Percentiles rank a stretch among this genome's conserved stretches.
phyloP scores from a whole-genome alignment of 2,329 filamentous ascomycete genomes.

The Tolypocladium sp. region DNA sequence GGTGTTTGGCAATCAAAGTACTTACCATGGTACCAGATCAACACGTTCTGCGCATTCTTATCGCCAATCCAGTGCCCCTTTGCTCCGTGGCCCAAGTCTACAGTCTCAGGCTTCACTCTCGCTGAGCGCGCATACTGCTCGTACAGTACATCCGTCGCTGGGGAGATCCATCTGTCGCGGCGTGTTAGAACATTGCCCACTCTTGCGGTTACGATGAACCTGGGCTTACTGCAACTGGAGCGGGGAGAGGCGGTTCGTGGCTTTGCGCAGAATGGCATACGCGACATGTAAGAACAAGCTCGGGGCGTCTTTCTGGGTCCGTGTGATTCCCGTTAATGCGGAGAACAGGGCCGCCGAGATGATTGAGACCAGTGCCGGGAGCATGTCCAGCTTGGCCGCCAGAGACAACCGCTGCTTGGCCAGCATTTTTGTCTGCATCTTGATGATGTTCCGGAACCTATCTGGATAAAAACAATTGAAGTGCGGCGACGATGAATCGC shows the following conservation, averaged over 20 bases:
- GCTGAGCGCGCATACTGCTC: constrained; percentile 7
- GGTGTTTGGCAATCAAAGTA: not conserved
- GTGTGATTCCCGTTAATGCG: not conserved
- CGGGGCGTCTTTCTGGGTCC: constrained; percentile 5
- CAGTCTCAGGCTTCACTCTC: constrained; percentile 6
- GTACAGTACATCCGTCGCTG: constrained; percentile 9
- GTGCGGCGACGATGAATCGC: not conserved
- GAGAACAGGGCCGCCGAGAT: not conserved
- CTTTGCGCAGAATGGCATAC: constrained; percentile 11
- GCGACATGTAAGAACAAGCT: constrained; percentile 11
- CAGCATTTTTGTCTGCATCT: not conserved
- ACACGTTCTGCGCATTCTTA: constrained; percentile 9
- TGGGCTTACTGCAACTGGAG: constrained; percentile 9
- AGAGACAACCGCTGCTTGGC: constrained; percentile 4
- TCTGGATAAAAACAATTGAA: not conserved
- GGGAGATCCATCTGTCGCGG: constrained; percentile 7
- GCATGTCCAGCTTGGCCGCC: constrained; percentile 7
- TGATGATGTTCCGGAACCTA: not conserved
- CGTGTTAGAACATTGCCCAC: not conserved
- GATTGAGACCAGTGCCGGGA: constrained; percentile 8
- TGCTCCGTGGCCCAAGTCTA: constrained; percentile 8
- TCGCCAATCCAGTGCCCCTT: constrained; percentile 13
- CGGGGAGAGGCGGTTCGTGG: constrained; percentile 7
- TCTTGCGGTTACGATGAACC: not conserved
- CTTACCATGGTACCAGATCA: constrained; percentile 15